Evolutionary conservation across 768 basidiomycete species (phyloP), one percentile per base, ranked within the genome.

Genomic region (Coprinellus micaceus): DNA sequence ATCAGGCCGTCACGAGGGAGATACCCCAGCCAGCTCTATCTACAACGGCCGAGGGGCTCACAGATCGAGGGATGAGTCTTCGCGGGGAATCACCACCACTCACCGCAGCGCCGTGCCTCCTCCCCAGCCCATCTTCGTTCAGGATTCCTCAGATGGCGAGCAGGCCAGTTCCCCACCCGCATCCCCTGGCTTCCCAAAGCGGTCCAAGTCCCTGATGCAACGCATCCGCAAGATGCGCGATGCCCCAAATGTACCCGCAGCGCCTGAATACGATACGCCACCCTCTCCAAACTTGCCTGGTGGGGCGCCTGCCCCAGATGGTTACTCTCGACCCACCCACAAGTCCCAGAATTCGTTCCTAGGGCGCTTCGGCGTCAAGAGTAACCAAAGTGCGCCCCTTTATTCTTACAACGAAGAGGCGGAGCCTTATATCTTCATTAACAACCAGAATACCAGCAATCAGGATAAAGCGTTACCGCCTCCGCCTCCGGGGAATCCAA

Each of bases 191-290:
- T 72, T 74, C 36, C 82, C 87, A 9, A 88, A 86, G 68, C 86
- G 91, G 26, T 83, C 82, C 61, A 91, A 85, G 70, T 91, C 89
- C 13, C 74, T 94, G 60, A 93, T 94, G 82, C 88, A 93, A 45
- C 88, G 91, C 54, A 89, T 94, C 66, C 84, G 89, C 57, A 89
- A 85, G 71, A 92, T 93, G 89, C 85, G 91, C 33, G 91, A 93
- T 64, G 74, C 85, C 9, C 91, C 91, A 10, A 93, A 92, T 59
- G 84, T 92, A 1, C 91, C 91, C 15, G 80, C 89, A n/a, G 67
- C 67, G 28, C 69, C 74, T 28, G 77, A 77, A 53, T 77, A 77
- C 45, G 69, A 74, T 29, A 69, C 74, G 22, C 73, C 73, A 6
- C 75, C 75, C 10, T 82, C 82, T 1, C 75, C 79, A 0, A 76